These are phyloP conservation scores for Solanum pinnatisectum DNA, from an alignment of 257 asterid species.

Conservation along the genomic window DNA sequence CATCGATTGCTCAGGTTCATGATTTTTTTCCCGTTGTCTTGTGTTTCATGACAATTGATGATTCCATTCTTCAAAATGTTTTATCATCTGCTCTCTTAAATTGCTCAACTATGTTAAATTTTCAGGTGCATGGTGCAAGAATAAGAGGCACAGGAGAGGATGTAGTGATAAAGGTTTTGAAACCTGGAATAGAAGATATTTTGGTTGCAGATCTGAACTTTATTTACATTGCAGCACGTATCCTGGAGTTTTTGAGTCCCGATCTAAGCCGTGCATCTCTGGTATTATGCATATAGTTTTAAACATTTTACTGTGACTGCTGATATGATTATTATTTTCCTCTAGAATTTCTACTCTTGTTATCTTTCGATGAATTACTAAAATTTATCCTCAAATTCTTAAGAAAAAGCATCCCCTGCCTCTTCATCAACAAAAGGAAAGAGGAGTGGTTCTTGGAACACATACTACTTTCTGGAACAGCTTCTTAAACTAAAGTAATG, in stretches of 20 bases:
- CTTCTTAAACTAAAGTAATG: background rate
- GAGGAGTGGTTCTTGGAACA: background rate
- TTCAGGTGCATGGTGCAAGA: slow-evolving; percentile 95
- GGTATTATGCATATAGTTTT: slow-evolving; percentile 32
- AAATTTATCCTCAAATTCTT: background rate
- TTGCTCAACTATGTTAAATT: slow-evolving; percentile 11
- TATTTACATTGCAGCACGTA: slow-evolving; percentile 79
- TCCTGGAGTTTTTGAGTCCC: slow-evolving; percentile 93
- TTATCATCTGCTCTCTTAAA: background rate
- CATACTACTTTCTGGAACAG: background rate
- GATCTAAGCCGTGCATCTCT: slow-evolving; percentile 91
- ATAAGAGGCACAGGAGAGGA: slow-evolving; percentile 72
- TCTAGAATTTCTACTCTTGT: background rate
- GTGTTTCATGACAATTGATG: background rate
- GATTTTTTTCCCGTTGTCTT: background rate
- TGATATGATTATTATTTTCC: background rate
- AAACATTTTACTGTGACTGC: background rate
- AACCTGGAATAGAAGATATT: slow-evolving; percentile 89
- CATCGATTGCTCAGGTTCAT: slow-evolving; percentile 95
- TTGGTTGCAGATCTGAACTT: slow-evolving; percentile 92
- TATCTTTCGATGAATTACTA: background rate
- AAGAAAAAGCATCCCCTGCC: background rate
- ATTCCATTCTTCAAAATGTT: background rate
- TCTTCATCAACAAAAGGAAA: background rate
- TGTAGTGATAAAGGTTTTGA: slow-evolving; percentile 92